These are phyloP conservation scores for Hypoxylon sp. DNA, from an alignment of 2,329 filamentous ascomycete genomes.

Conservation along the genomic window DNA sequence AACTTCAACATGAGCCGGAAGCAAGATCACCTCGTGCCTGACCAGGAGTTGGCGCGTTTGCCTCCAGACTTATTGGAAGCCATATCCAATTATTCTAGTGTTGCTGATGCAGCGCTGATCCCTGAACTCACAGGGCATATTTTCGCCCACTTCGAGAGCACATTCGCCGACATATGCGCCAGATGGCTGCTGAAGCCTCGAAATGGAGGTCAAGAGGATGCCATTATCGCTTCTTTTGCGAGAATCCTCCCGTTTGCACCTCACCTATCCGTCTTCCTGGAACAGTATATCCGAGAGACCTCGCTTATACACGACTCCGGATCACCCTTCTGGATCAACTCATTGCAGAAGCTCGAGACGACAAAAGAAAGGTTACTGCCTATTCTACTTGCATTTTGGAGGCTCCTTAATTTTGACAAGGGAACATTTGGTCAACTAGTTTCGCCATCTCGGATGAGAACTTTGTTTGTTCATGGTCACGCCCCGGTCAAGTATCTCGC, in stretches of 20 bases:
- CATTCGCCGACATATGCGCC: slow-evolving; percentile 86
- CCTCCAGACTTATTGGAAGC: slow-evolving; percentile 77
- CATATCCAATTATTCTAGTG: slow-evolving; percentile 72
- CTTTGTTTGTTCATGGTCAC: slow-evolving; percentile 71
- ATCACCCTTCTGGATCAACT: slow-evolving; percentile 46
- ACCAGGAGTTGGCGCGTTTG: slow-evolving; percentile 67
- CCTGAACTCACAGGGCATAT: slow-evolving; percentile 77
- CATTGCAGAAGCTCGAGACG: slow-evolving; percentile 39
- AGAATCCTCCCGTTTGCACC: slow-evolving; percentile 85
- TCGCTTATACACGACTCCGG: slow-evolving; percentile 39
- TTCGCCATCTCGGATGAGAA: slow-evolving; percentile 74
- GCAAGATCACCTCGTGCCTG: slow-evolving; percentile 67
- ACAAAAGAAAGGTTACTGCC: slow-evolving; percentile 44
- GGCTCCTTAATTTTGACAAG: slow-evolving; percentile 82
- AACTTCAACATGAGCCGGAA: slow-evolving; percentile 66
- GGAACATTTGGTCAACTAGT: slow-evolving; percentile 74
- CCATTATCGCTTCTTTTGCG: slow-evolving; percentile 77
- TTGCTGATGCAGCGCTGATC: slow-evolving; percentile 74
- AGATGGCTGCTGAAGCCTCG: slow-evolving; percentile 73
- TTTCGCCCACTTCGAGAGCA: slow-evolving; percentile 77
- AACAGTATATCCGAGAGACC: slow-evolving; percentile 56
- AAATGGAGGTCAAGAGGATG: slow-evolving; percentile 54
- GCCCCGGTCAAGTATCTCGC: slow-evolving; percentile 80
- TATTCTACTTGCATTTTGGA: slow-evolving; percentile 77
- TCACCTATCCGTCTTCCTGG: slow-evolving; percentile 79